Conservation (phyloP, 257 asterid genomes). For the Solanum tarapatanum region DNA sequence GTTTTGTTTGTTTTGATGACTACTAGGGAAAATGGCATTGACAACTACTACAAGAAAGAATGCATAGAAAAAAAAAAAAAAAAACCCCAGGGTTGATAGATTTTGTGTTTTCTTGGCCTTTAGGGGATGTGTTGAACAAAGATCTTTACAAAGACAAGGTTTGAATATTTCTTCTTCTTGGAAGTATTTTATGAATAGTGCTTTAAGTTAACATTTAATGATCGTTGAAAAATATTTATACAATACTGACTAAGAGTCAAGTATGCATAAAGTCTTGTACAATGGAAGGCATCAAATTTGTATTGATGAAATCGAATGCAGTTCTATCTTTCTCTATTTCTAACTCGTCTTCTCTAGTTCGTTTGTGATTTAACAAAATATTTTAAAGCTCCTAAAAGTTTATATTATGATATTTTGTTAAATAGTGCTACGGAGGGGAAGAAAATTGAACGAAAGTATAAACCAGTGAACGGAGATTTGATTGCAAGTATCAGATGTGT, state of each 20-base stretch:
- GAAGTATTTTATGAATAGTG: neutral
- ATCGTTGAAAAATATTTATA: neutral
- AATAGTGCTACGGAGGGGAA: too few relatives aligned
- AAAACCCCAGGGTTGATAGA: neutral
- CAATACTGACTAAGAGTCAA: neutral
- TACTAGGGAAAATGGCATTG: conserved; percentile 10
- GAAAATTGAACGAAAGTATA: too few relatives aligned
- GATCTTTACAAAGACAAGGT: conserved; percentile 28
- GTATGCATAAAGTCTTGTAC: neutral
- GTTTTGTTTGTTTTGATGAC: neutral
- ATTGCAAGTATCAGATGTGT: too few relatives aligned
- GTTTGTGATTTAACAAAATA: neutral
- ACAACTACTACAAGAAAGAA: neutral
- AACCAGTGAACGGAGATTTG: too few relatives aligned
- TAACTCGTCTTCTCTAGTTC: neutral
- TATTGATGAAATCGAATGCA: neutral
- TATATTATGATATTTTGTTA: too few relatives aligned
- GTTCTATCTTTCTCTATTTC: too few relatives aligned
- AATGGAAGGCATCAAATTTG: neutral
- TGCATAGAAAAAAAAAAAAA: too few relatives aligned
- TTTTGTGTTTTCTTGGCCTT: conserved; percentile 33
- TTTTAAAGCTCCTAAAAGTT: too few relatives aligned
- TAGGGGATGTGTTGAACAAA: conserved; percentile 23
- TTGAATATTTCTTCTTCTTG: neutral
- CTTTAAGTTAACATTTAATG: neutral